Evolutionary conservation across 108 stramenopile genomes (phyloP), one percentile per base, ranked within the genome.

Genomic region (Phaeodactylum tricornutum): DNA sequence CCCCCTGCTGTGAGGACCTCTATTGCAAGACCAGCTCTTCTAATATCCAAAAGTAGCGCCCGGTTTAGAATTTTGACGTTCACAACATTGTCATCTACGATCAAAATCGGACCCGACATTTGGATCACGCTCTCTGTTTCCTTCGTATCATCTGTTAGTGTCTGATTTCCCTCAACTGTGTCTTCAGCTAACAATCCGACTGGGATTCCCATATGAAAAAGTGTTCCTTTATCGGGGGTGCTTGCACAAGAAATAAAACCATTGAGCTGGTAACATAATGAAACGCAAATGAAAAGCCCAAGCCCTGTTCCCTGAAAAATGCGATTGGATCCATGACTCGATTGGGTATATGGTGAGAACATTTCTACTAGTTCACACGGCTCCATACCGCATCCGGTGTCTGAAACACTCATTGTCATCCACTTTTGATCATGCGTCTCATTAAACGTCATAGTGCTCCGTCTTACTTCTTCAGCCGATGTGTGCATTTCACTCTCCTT

Each of bases 51-150:
- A 25, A 35, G 28, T 12, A 59, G 19, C 38, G 23, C n/a, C 2
- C 57, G 57, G 6, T 50, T 51, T 15, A 59, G 21, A 29, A 59
- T 50, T 48, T 59, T 59, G 14, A 49, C 34, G 19, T 59, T 59
- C 28, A 59, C 57, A 39, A 22, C 39, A 41, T 59, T 59, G 48
- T 59, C 57, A 28, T 59, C 57, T 6, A 32, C 7, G 7, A 59
- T 30, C 49, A 51, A 4, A 16, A 59, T 47, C 3, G 57, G 57
- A 3, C 57, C 57, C 4, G 22, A 19, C 25, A 55, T 46, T 16
- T 14, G 9, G 31, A 55, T 45, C 20, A 15, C 7, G 11, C 16
- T 8, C 15, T 34, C 33, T 34, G 33, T 9, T 34, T 43, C 16
- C 11, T 15, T 7, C 15, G 7, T 17, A 15, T 11, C 8, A 15